These are phyloP conservation scores for Salvia sclarea DNA, from an alignment of 305 asterid genomes.

Conservation along the genomic window DNA sequence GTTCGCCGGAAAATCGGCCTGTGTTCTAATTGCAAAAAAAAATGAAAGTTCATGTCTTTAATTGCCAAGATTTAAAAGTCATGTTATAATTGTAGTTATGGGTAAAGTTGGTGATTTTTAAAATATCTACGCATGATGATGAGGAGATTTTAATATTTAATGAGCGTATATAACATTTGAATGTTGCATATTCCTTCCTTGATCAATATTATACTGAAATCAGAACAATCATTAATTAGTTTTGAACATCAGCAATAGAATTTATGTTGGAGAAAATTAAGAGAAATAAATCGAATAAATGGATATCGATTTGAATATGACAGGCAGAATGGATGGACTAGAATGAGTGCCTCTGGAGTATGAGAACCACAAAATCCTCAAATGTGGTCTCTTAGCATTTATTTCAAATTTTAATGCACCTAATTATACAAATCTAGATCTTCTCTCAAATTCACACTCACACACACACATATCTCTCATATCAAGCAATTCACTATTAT, in stretches of 20 bases:
- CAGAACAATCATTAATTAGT: background rate
- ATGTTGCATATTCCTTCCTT: no score
- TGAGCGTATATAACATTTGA: no score
- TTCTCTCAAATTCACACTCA: background rate
- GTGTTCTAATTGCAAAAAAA: no score
- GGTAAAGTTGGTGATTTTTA: no score
- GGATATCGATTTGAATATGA: constrained; percentile 5
- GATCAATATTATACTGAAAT: background rate
- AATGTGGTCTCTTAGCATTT: constrained; percentile 20
- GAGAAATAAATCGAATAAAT: constrained; percentile 4
- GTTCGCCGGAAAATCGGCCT: no score
- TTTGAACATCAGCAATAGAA: background rate
- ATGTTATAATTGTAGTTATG: no score
- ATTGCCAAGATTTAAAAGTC: no score
- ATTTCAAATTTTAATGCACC: constrained; percentile 28
- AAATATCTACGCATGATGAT: no score
- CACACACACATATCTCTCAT: background rate
- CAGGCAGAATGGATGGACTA: background rate
- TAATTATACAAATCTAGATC: background rate
- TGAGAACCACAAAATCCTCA: constrained; percentile 27
- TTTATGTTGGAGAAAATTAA: constrained; percentile 1
- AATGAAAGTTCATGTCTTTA: no score
- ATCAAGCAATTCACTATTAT: background rate
- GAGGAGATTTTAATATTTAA: no score
- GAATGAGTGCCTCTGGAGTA: background rate